Evolutionary conservation across 805 yeast species (phyloP), one percentile per base, ranked within the genome.

Genomic region (Starmerella vitae): DNA sequence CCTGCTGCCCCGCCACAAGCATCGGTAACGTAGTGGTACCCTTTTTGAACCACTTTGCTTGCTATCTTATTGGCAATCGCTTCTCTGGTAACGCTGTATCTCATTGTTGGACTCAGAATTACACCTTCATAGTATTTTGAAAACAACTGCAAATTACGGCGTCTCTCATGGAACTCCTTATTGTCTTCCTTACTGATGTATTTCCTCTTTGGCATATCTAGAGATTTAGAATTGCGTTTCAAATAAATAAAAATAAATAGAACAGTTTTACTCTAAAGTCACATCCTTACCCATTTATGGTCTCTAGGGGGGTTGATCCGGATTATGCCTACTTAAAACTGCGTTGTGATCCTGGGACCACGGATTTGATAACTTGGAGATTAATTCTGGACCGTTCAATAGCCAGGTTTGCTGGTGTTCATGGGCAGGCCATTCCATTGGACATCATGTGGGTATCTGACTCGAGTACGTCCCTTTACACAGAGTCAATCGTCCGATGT

Each of bases 51-150:
- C 3, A 51, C 36, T 14, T 44, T 42, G 5, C 36, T 36, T 2
- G 63, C 63, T 1, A 60, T 64, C 3, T 48, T 50, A 4, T 46
- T 47, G 76, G 94, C 91, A 1, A 81, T 61, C 1, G 56, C 51
- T 52, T 86, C 96, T 0, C 94, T 86, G 0, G 97, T 86, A 4
- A 84, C 94, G 40, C 88, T 77, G 57, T 67, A 86, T 91, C 94
- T 81, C 36, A 84, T 65, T 53, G 78, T 91, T 13, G 70, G 63
- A 1, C 79, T 78, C 62, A 86, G 64, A 38, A 65, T 65, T 1
- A 84, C 66, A 0, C 91, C 88, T 5, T 73, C 68, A 51, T 81
- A 83, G 48, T 66, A 79, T 45, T 60, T 63, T 5, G 72, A 61
- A 54, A 85, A 85, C 8, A 85, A 54, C 13, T 55, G 53, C 46